phyloP scores from a whole-genome alignment of 768 basidiomycete species.

The Amyloporia xantha region DNA sequence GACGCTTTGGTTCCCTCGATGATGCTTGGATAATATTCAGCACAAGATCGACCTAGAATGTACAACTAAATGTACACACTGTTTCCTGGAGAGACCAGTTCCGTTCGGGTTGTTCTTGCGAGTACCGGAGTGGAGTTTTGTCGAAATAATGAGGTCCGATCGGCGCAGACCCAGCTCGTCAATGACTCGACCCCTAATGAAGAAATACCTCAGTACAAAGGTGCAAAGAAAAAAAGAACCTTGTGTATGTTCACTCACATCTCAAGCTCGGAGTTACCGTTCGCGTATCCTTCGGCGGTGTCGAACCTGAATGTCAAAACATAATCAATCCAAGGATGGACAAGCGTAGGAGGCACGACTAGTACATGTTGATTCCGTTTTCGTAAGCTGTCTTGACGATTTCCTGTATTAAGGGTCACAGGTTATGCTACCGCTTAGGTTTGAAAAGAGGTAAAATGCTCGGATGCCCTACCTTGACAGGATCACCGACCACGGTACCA shows the following conservation, averaged over 20 bases:
- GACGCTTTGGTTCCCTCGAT: conserved; percentile 69
- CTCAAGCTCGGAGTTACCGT: conserved; percentile 69
- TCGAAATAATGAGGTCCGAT: conserved; percentile 65
- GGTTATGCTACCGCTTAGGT: no score
- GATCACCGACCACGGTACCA: conserved; percentile 57
- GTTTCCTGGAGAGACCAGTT: conserved; percentile 50
- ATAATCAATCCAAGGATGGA: no score
- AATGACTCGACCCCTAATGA: conserved; percentile 55
- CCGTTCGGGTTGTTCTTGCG: conserved; percentile 41
- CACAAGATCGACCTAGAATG: not conserved
- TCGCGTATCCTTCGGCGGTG: conserved; percentile 58
- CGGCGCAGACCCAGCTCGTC: conserved; percentile 67
- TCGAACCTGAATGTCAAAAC: conserved; percentile 38
- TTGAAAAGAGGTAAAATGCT: no score
- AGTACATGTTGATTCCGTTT: conserved; percentile 2
- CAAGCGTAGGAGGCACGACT: not conserved
- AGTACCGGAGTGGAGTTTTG: conserved; percentile 76
- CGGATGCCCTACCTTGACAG: conserved; percentile 61
- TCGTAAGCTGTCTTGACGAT: conserved; percentile 3
- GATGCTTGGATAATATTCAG: conserved; percentile 36
- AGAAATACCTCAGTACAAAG: not conserved
- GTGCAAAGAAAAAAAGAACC: not conserved
- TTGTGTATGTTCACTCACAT: conserved; percentile 44
- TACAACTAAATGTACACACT: conserved; percentile 31
- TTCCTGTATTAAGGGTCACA: not conserved